Evolutionary conservation across 2,329 filamentous ascomycete genomes (phyloP), one percentile per base, ranked within the genome.

Genomic region (Emergomyces pasteurianus): DNA sequence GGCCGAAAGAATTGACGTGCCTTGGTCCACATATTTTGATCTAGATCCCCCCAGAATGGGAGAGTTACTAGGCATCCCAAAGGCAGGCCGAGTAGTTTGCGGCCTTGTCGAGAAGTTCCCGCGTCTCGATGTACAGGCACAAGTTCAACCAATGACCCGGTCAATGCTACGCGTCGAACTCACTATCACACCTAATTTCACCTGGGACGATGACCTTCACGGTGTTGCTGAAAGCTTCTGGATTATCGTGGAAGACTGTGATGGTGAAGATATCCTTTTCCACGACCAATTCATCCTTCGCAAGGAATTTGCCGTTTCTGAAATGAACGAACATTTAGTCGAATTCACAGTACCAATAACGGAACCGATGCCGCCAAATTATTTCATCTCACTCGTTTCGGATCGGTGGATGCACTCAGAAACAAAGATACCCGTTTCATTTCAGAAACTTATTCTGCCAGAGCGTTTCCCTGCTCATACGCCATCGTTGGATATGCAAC

Each of bases 331-430:
- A 76, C 94, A 99, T 74, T 77, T 96, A 12, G 88, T 99, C 34
- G 94, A 99, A 67, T 94, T 99, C 68, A 97, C 92, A 0, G 92
- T 97, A 2, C 89, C 94, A 0, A 95, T 99, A 66, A 92, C 90
- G 0, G 94, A 99, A 67, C 95, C 95, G 0, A 95, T 97, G 89
- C 94, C 94, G 16, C 94, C 95, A 0, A 95, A 99, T 74, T 99
- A 99, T 78, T 99, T 99, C 76, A 90, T 99, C 68, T 94, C 91
- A 0, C 84, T 99, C 46, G 78, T 96, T 23, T 97, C 92, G 3
- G 94, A 99, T 73, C 83, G 94, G 67, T 99, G 94, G 94, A 96
- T 99, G 90, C 90, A 96, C 72, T 90, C 92, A 0, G 92, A 99
- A 77, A 96, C 92, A 1, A 91, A 92, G 71, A 79, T 99, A 59